Evolutionary conservation across 2,329 filamentous ascomycete species (phyloP), one percentile per base, ranked within the genome.

Genomic region (Aspergillus pseudotamarii): DNA sequence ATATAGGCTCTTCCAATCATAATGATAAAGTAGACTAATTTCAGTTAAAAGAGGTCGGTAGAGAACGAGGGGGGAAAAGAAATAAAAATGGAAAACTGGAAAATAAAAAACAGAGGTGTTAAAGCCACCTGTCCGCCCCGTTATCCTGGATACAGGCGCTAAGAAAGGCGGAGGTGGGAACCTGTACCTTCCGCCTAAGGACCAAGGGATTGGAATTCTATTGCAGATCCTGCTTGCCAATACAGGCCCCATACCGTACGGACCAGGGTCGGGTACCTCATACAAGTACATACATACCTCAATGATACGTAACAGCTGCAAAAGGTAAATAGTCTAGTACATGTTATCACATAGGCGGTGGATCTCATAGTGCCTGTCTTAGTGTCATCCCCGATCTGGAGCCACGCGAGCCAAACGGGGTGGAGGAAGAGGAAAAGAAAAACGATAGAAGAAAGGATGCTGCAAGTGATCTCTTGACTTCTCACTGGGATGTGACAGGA

Each of bases 381-480:
- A 62, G 65, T 57, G 68, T 60, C 57, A 56, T 57, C 66, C 16
- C 53, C 65, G 65, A 67, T 69, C 67, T 68, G 60, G 61, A 67
- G 66, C 68, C 69, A 71, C 69, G 67, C 66, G 65, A 71, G 66
- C 64, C 60, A 62, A 64, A 63, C 62, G 59, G 64, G 59, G 61
- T 43, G 59, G 36, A 60, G 45, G 64, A 65, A 64, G 61, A 61
- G 59, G 9, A 54, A 60, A 62, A 65, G 62, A 65, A 61, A 58
- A 62, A 58, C 34, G 36, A 65, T 67, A 57, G 63, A 67, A 67
- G 62, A 46, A 59, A 58, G 48, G 50, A 57, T 36, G 60, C 63
- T 67, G 66, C 64, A 65, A 64, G 61, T 64, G 59, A 69, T 65
- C 57, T 63, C 55, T 66, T 68, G 64, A 66, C 62, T 60, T 60